Evolutionary conservation across 495 filamentous ascomycete genomes (phyloP).

Genomic region (Chaetomidium leptoderma): DNA sequence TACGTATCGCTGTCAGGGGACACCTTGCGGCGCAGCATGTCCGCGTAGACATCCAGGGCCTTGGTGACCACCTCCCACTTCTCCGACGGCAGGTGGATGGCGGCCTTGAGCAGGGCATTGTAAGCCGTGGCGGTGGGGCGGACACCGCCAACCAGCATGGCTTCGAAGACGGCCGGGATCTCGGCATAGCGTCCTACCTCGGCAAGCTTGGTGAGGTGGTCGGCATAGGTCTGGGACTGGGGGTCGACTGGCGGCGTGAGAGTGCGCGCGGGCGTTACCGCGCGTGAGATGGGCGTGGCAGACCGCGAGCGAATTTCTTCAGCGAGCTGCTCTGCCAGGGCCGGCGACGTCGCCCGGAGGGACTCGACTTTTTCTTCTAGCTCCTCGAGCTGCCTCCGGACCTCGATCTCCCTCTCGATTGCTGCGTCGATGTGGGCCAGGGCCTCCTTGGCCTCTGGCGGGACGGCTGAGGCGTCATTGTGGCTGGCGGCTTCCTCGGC

Average conservation of each 20-base stretch:
- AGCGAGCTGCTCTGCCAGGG: conserved; percentile 33
- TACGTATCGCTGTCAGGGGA: conserved; percentile 80
- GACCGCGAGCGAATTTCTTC: conserved; percentile 40
- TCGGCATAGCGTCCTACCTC: conserved; percentile 67
- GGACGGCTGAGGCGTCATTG: conserved; percentile 17
- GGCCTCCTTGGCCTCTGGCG: conserved; percentile 39
- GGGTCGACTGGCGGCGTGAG: conserved; percentile 47
- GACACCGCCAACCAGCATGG: conserved; percentile 71
- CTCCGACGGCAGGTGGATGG: conserved; percentile 66
- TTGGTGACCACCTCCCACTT: conserved; percentile 79
- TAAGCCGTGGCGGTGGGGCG: conserved; percentile 79
- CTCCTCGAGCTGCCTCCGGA: conserved; percentile 42
- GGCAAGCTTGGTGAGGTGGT: conserved; percentile 68
- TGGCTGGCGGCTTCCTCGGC: conserved; percentile 20
- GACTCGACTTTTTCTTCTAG: conserved; percentile 44
- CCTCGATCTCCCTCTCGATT: conserved; percentile 47
- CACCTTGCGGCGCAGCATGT: conserved; percentile 87
- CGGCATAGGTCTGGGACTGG: conserved; percentile 64
- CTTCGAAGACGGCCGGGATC: conserved; percentile 84
- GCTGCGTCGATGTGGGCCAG: conserved; percentile 49
- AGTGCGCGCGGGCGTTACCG: conserved; percentile 40
- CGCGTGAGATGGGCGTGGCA: conserved; percentile 36
- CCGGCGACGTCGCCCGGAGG: conserved; percentile 35
- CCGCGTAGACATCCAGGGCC: conserved; percentile 88
- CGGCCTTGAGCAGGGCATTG: conserved; percentile 81